A percentile compares a stretch with the other conserved stretches of the same genome.
These are phyloP conservation scores for Hypomontagnella submonticulosa DNA, from an alignment of 495 filamentous ascomycete species.

Conservation along the genomic window DNA sequence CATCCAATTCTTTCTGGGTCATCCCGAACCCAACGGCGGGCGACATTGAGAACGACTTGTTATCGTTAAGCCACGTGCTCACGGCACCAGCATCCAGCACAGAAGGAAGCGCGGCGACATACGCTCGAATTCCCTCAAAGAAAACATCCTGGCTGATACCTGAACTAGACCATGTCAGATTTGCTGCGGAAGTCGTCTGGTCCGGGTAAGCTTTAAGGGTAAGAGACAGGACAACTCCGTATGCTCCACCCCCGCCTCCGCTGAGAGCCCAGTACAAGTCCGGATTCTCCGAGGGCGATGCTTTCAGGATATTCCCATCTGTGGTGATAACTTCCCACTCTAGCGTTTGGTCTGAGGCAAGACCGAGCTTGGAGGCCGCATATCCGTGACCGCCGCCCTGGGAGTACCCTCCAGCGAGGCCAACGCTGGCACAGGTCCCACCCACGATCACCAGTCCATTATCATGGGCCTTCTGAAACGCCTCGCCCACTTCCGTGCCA, in stretches of 20 bases:
- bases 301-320: conserved; percentile 59
- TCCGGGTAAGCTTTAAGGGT: conserved; percentile 51
- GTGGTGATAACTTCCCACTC: conserved; percentile 60
- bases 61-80: no score
- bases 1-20: no score
- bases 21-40: no score
- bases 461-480: conserved; percentile 53
- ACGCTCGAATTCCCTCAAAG: no score
- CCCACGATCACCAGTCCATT: conserved; percentile 57
- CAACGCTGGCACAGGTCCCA: conserved; percentile 61
- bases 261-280: conserved; percentile 69
- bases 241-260: conserved; percentile 64
- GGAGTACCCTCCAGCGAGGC: conserved; percentile 63
- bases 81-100: no score
- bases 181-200: no score
- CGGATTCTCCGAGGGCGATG: conserved; percentile 52
- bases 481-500: conserved; percentile 62
- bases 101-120: no score
- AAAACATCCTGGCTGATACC: no score
- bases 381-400: conserved; percentile 53
- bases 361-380: conserved; percentile 50
- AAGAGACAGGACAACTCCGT: conserved; percentile 59
- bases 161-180: no score
- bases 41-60: no score
- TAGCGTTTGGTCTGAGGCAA: conserved; percentile 59